Base-by-base conservation (phyloP, 768 basidiomycete species). In the Sutorius australiensis region DNA sequence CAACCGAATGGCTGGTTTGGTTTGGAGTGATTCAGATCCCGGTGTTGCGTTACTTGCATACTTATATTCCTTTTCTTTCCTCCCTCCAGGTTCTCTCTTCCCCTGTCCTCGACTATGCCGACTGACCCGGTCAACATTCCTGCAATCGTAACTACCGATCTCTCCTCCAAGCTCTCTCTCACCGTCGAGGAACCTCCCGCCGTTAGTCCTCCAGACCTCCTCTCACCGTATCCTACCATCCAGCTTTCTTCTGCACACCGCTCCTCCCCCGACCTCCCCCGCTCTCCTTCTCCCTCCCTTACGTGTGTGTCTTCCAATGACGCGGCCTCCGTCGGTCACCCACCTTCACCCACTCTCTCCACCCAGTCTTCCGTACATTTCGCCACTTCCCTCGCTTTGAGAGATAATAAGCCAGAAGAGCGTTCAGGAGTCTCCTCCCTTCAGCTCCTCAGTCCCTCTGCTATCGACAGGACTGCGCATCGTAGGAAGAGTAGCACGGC, bases 291-390 rank as follows among this genome's bases (percentile, higher is more conserved):
- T 0, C 61, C 71, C 1, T 64, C 68, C 14, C 60, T 69, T 0
- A 67, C 67, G 0, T 60, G 57, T 3, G 67, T 75, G 1, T 72
- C 73, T 7, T 75, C 72, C 0, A 73, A 77, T n/a, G 78, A 78
- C 41, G 74, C 71, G 34, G 71, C 72, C 21, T 77, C 68, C 0
- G 62, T 67, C 8, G 52, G 55, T 9, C 67, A 69, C 1, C 89
- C 89, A 0, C 88, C 89, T 0, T 92, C 89, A 0, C 90, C 89
- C 1, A 90, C 89, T 0, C 75, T 89, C 10, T 89, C 90, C 0
- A 80, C 76, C 3, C 77, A 75, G 14, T 87, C 86, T 3, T 81
- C 81, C 0, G 77, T 80, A 0, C 80, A 83, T 32, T 89, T 86
- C 54, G 68, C 67, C 1, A 78, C 80, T 3, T 73, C 83, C 7